Evolutionary conservation across 2,329 filamentous ascomycete genomes (phyloP).

Genomic region (Mycosphaerella sp.): DNA sequence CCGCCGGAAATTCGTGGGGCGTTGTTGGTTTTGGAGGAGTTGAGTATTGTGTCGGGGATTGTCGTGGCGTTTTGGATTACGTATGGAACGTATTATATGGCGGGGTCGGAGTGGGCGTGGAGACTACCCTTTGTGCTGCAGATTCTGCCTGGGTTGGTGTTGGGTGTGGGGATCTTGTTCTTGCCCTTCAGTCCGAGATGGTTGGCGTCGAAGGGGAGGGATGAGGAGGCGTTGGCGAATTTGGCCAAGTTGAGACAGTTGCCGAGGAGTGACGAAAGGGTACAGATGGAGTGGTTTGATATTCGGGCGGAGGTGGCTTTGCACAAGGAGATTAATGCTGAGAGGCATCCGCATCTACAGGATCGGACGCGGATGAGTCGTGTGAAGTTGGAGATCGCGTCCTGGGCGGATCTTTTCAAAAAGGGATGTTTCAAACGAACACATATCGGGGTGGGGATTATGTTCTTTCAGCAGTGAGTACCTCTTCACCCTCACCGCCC

Average conservation of each 20-base stretch:
- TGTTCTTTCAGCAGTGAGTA: conserved; percentile 48
- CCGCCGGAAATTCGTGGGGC: conserved; percentile 48
- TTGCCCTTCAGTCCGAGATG: conserved; percentile 35
- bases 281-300: conserved; percentile 49
- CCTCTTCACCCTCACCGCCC: too few relatives aligned
- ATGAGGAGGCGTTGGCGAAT: conserved; percentile 29
- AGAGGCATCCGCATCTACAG: conserved; percentile 34
- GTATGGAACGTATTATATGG: conserved; percentile 48
- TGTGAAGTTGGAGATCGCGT: conserved; percentile 41
- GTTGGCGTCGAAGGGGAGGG: conserved; percentile 30
- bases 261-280: conserved; percentile 44
- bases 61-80: conserved; percentile 52
- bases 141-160: conserved; percentile 34
- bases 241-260: conserved; percentile 35
- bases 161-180: conserved; percentile 32
- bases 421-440: conserved; percentile 44
- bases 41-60: conserved; percentile 45
- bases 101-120: conserved; percentile 42
- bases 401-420: conserved; percentile 46
- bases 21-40: conserved; percentile 45
- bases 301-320: conserved; percentile 51
- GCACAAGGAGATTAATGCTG: conserved; percentile 41
- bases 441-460: conserved; percentile 47
- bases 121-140: conserved; percentile 46
- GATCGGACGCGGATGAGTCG: conserved; percentile 24